Conservation (phyloP, 2,329 filamentous ascomycete species). For the Fusarium caatingaense region DNA sequence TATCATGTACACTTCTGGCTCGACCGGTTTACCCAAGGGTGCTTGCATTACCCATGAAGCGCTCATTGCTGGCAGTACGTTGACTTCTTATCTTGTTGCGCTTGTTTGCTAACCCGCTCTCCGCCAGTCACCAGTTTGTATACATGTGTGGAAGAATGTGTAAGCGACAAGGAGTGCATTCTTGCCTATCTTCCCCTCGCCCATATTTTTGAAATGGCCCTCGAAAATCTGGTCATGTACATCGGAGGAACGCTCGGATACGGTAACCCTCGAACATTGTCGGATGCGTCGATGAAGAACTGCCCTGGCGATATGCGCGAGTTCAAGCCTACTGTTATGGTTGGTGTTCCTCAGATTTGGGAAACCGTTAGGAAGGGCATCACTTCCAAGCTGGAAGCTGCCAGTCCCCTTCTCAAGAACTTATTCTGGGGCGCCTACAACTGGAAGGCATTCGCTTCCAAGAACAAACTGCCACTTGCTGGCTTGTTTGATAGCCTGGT, state of each 20-base stretch:
- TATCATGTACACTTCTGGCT: conserved; percentile 88
- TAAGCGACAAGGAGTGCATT: conserved; percentile 81
- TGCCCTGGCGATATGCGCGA: conserved; percentile 95
- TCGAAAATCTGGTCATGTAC: conserved; percentile 90
- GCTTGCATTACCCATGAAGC: conserved; percentile 84
- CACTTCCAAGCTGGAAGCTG: conserved; percentile 78
- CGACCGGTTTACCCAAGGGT: conserved; percentile 89
- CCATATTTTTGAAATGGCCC: conserved; percentile 95
- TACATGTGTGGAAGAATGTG: conserved; percentile 79
- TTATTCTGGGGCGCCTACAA: conserved; percentile 79
- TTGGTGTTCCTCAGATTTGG: conserved; percentile 97
- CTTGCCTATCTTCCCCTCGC: conserved; percentile 94
- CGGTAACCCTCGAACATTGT: conserved; percentile 88
- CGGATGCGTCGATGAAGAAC: conserved; percentile 86
- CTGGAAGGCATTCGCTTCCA: conserved; percentile 69
- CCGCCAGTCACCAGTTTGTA: conserved; percentile 78
- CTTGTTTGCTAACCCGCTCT: conserved; percentile 30
- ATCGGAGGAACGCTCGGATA: conserved; percentile 95
- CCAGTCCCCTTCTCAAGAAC: conserved; percentile 75
- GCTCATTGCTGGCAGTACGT: conserved; percentile 76
- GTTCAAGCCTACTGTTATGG: conserved; percentile 87
- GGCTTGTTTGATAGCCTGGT: conserved; percentile 82
- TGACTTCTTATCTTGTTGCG: conserved; percentile 43
- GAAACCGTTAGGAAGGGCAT: conserved; percentile 98
- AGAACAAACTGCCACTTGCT: conserved; percentile 71